Conservation (phyloP, 768 basidiomycete genomes). For the Pleurotus citrinopileatus region DNA sequence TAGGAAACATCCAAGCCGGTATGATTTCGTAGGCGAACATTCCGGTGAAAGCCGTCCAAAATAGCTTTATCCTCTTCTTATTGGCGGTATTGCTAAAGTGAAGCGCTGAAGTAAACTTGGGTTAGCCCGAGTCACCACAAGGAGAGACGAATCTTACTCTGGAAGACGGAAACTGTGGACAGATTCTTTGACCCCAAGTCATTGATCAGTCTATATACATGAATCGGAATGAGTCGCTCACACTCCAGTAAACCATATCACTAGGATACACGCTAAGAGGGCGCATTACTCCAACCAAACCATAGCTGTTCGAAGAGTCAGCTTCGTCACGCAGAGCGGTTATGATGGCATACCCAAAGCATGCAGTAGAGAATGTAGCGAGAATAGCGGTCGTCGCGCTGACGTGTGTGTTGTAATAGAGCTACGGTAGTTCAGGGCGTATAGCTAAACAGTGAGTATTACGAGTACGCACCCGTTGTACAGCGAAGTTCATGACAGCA, state of each 20-base stretch:
- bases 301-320: slow-evolving; percentile 38
- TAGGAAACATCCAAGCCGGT: slow-evolving; percentile 59
- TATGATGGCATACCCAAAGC: slow-evolving; percentile 44
- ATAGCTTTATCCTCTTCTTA: slow-evolving; percentile 46
- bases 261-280: slow-evolving; percentile 58
- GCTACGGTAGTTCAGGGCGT: slow-evolving; percentile 25
- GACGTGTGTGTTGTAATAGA: slow-evolving; percentile 58
- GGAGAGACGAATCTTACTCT: slow-evolving; percentile 34
- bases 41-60: slow-evolving; percentile 46
- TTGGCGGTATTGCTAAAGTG: slow-evolving; percentile 46
- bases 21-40: slow-evolving; percentile 55
- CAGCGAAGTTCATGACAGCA: slow-evolving; percentile 59
- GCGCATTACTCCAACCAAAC: slow-evolving; percentile 55
- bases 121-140: not conserved
- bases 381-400: slow-evolving; percentile 53
- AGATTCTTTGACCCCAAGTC: slow-evolving; percentile 48
- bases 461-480: slow-evolving; percentile 41
- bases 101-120: slow-evolving; percentile 30
- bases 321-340: not conserved
- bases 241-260: slow-evolving; percentile 65
- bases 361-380: slow-evolving; percentile 61
- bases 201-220: not conserved
- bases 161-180: slow-evolving; percentile 55
- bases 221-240: slow-evolving; percentile 20
- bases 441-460: slow-evolving; percentile 1